These are phyloP conservation scores for Perkinsus chesapeaki DNA, from an alignment of 169 alveolate species.

Conservation along the genomic window DNA sequence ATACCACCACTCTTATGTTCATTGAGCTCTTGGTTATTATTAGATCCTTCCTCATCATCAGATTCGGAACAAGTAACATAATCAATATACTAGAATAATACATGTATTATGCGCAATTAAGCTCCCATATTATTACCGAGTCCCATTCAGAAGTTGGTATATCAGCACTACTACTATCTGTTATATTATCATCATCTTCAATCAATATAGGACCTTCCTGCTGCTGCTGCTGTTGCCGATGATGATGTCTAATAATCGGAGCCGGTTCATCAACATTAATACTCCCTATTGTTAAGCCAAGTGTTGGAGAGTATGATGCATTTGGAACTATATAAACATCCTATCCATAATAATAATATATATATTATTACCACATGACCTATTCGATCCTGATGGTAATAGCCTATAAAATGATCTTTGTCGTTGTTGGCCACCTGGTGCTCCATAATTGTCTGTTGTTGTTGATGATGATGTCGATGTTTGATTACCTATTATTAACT, in stretches of 20 bases:
- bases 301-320: neutral
- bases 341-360: neutral
- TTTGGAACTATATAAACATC: neutral
- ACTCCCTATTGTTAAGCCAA: neutral
- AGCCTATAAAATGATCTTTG: neutral
- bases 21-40: neutral
- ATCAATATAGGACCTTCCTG: neutral
- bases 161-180: neutral
- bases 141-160: neutral
- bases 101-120: neutral
- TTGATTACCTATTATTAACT: neutral
- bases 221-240: neutral
- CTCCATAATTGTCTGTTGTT: neutral
- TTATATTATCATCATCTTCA: neutral
- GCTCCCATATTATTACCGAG: neutral
- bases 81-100: neutral
- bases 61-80: neutral
- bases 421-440: neutral
- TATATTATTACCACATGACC: neutral
- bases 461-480: neutral
- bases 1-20: neutral
- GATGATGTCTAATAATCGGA: no score
- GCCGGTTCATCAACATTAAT: neutral
- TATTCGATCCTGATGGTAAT: neutral
- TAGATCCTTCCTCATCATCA: neutral